A percentile compares a stretch with the other conserved stretches of the same genome.
Conservation (phyloP, 148 eudicot species). For the Polygonum aviculare region DNA sequence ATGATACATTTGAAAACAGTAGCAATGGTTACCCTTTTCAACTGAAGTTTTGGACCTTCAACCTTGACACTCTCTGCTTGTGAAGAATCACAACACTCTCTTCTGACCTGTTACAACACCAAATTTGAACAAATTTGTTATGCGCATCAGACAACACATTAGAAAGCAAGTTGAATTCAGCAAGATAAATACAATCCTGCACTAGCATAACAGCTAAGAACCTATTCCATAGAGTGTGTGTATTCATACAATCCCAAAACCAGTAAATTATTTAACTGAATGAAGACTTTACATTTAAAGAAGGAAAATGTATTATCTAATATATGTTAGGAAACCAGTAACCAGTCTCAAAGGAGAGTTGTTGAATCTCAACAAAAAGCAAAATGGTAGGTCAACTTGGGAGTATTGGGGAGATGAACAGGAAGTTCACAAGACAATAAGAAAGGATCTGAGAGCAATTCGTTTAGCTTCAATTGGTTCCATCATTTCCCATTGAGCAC, state of each 20-base stretch:
- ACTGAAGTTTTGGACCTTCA: slow-evolving; percentile 24
- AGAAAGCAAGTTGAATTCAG: too few relatives aligned
- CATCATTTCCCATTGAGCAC: too few relatives aligned
- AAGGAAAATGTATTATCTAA: not conserved
- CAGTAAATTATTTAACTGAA: not conserved
- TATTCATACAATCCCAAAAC: too few relatives aligned
- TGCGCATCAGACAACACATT: too few relatives aligned
- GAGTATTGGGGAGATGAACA: not conserved
- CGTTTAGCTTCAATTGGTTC: not conserved
- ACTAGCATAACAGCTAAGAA: too few relatives aligned
- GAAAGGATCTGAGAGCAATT: not conserved
- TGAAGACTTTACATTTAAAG: not conserved
- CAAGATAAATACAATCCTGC: too few relatives aligned
- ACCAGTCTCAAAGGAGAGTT: not conserved
- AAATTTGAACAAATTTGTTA: not conserved
- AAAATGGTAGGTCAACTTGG: not conserved
- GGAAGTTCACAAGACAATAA: not conserved
- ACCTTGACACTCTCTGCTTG: slow-evolving; percentile 14
- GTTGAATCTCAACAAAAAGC: not conserved
- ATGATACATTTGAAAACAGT: too few relatives aligned
- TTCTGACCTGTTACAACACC: slow-evolving; percentile 55
- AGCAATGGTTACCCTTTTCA: slow-evolving; percentile 51
- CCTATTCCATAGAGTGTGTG: too few relatives aligned
- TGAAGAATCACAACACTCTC: slow-evolving; percentile 27
- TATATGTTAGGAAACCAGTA: not conserved